Conservation (phyloP, 805 yeast genomes). For the Schwanniomyces vanrijiae region DNA sequence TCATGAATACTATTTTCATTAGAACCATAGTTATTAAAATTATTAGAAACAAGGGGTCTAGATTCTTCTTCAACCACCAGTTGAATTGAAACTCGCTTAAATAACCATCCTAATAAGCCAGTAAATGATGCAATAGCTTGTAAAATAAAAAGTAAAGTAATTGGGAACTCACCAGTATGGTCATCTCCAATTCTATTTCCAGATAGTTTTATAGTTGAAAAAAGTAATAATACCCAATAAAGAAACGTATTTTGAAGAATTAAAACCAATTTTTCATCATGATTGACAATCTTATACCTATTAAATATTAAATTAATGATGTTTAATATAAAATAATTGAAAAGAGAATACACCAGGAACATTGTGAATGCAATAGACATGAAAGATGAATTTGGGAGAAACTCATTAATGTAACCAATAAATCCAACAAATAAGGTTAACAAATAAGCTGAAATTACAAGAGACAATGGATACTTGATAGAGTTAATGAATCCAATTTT, state of each 20-base stretch:
- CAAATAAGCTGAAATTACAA: slow-evolving; percentile 42
- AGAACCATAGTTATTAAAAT: slow-evolving; percentile 17
- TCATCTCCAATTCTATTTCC: slow-evolving; percentile 41
- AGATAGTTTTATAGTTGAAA: slow-evolving; percentile 46
- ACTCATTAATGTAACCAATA: slow-evolving; percentile 23
- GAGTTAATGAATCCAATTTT: slow-evolving; percentile 39
- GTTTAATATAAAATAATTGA: slow-evolving; percentile 59
- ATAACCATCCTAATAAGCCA: slow-evolving; percentile 52
- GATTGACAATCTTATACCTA: slow-evolving; percentile 32
- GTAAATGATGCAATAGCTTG: slow-evolving; percentile 48
- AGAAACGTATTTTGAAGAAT: slow-evolving; percentile 51
- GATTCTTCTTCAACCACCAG: slow-evolving; percentile 20
- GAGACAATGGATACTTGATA: slow-evolving; percentile 60
- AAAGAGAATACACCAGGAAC: slow-evolving; percentile 48
- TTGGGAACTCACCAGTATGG: slow-evolving; percentile 54
- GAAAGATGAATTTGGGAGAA: slow-evolving; percentile 40
- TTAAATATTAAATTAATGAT: slow-evolving; percentile 34
- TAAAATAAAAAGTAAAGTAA: slow-evolving; percentile 47
- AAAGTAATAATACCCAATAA: slow-evolving; percentile 57
- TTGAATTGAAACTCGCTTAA: slow-evolving; percentile 15
- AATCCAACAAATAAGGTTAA: slow-evolving; percentile 22
- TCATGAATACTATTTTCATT: slow-evolving; percentile 10
- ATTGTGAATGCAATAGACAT: slow-evolving; percentile 38
- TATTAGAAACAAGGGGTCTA: slow-evolving; percentile 29
- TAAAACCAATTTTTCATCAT: slow-evolving; percentile 45